Evolutionary conservation across 345 rosid species (phyloP), one percentile per base, ranked within the genome.

Genomic region (Salix exigua): DNA sequence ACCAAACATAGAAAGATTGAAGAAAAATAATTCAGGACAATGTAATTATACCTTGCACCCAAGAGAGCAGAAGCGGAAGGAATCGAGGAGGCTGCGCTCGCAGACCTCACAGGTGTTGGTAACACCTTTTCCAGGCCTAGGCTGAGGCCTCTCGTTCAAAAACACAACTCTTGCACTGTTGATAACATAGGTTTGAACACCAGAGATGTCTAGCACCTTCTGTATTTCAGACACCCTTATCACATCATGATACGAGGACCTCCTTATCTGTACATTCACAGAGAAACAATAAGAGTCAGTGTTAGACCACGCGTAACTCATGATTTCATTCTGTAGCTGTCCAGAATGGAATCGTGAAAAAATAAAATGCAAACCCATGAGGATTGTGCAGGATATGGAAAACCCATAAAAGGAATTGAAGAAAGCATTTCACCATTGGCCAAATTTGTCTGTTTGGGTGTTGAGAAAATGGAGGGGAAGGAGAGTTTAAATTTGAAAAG

Each of bases 191-290:
- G 93, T 89, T 53, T 89, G 91, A 31, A 89, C 89, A 44, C 90
- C 89, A 25, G 89, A 70, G 63, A 89, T 87, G 85, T 89, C 93
- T 69, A 89, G 38, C 46, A 82, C 79, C 67, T 88, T 89, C 83
- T 88, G 93, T 21, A 89, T 85, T 80, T 89, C 93, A 16, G 86
- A 78, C 1, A 89, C 91, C 80, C 93, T 87, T 53, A 89, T 88
- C 81, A 89, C 93, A 79, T 89, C 93, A 82, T 89, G 93, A 85
- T 89, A 89, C 4, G 93, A 89, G 0, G 93, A 89, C 40, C 93
- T 89, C 86, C 93, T 87, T 70, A 89, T 89, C 93, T 89, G 86
- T 33, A 50, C 62, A 68, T 60, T 46, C 65, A 70, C 62, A 70
- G 13, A 53, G n/a, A 50, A 37, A 48, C 53, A 14, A 55, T 14